Conservation (phyloP, 257 asterid species). For the Solanum clarkiae region DNA sequence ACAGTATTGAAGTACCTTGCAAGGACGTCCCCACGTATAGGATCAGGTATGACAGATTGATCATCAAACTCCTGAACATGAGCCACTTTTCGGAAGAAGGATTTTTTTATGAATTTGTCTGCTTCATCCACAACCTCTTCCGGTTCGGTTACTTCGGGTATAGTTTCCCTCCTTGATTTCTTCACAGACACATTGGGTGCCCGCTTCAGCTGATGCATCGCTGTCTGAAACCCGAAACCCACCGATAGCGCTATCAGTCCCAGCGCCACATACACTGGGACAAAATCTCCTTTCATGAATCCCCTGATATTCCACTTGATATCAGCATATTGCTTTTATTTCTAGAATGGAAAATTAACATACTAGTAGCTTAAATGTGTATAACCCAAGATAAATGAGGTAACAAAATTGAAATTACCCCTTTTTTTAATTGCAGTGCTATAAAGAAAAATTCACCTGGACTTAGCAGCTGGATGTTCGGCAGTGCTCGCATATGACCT, state of each 20-base stretch:
- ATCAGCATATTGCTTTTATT: neutral
- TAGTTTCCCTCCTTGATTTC: constrained; percentile 22
- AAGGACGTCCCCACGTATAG: constrained; percentile 8
- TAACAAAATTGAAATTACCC: neutral
- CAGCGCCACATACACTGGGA: constrained; percentile 19
- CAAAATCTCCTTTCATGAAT: neutral
- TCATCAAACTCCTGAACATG: constrained; percentile 19
- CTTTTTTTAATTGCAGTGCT: neutral
- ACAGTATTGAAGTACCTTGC: neutral
- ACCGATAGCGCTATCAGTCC: constrained; percentile 8
- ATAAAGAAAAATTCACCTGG: neutral
- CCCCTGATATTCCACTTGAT: neutral
- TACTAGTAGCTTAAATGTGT: neutral
- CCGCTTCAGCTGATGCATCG: constrained; percentile 10
- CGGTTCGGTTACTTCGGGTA: constrained; percentile 26
- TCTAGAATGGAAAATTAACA: neutral
- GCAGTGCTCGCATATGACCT: neutral
- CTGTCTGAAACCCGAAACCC: constrained; percentile 12
- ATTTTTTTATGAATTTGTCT: constrained; percentile 8
- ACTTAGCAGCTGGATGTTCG: neutral
- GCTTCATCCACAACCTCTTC: constrained; percentile 17
- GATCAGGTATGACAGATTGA: constrained; percentile 6
- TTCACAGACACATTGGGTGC: constrained; percentile 18
- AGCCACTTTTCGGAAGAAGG: constrained; percentile 29
- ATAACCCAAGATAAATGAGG: neutral